Evolutionary conservation across 2,329 filamentous ascomycete genomes (phyloP).

Genomic region (Leptodontidium sp.): DNA sequence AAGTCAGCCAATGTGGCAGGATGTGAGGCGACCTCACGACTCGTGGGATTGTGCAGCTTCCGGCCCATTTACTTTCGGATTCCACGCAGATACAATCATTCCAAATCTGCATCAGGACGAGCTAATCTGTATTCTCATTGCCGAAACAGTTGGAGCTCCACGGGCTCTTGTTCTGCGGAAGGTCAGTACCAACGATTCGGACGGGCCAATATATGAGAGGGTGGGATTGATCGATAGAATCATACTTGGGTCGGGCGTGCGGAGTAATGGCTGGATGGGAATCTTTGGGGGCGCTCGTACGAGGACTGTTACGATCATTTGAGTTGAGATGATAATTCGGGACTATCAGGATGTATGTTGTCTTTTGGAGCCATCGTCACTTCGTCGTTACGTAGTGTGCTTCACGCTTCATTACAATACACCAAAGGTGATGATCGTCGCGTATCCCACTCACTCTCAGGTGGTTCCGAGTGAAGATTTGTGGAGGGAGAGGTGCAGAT

Average conservation of each 20-base stretch:
- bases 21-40: too few species aligned
- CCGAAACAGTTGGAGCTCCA: constrained; percentile 6
- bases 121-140: constrained; percentile 4
- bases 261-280: constrained; percentile 14
- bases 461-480: too few species aligned
- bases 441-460: too few species aligned
- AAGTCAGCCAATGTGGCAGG: too few species aligned
- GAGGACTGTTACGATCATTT: neutral
- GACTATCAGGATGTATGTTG: too few species aligned
- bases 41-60: neutral
- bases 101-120: neutral
- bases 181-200: too few species aligned
- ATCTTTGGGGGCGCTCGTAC: neutral
- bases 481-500: too few species aligned
- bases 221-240: constrained; percentile 16
- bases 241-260: constrained; percentile 11
- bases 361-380: too few species aligned
- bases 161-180: constrained; percentile 6
- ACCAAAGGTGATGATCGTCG: too few species aligned
- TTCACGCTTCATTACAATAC: too few species aligned
- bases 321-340: neutral
- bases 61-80: neutral
- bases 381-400: too few species aligned
- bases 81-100: neutral
- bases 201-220: neutral